Evolutionary conservation across 176 grass and related monocot species (phyloP).

Genomic region (Guadua angustifolia): DNA sequence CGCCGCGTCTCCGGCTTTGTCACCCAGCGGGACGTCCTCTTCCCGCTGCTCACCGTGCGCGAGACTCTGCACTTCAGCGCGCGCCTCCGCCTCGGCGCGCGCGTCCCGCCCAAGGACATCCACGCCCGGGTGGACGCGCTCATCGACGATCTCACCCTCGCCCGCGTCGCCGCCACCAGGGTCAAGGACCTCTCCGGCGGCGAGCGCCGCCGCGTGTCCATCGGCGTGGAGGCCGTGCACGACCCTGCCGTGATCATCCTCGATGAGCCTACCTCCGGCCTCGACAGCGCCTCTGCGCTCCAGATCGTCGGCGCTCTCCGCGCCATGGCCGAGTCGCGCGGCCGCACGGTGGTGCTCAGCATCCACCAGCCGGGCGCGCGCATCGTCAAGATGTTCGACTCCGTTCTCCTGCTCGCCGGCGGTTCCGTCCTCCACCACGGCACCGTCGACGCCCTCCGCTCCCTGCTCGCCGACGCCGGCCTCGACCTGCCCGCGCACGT

Average conservation of each 20-base stretch:
- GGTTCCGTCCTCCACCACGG: conserved; percentile 73
- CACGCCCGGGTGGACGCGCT: conserved; percentile 54
- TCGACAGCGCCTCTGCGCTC: conserved; percentile 73
- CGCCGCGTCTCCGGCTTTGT: conserved; percentile 62
- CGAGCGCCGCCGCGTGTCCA: conserved; percentile 73
- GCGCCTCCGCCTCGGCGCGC: conserved; percentile 56
- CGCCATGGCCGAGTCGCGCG: conserved; percentile 58
- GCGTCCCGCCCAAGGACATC: conserved; percentile 24
- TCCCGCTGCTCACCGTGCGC: conserved; percentile 69
- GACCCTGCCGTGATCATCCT: conserved; percentile 67
- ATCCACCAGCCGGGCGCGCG: conserved; percentile 77
- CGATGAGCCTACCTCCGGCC: conserved; percentile 81
- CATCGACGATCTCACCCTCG: conserved; percentile 56
- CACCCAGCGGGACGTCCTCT: conserved; percentile 70
- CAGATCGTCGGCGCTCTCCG: conserved; percentile 66
- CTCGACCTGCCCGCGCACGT: conserved; percentile 59
- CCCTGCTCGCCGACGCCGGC: conserved; percentile 43
- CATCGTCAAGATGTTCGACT: conserved; percentile 69
- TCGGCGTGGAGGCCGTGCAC: conserved; percentile 71
- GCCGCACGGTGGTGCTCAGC: conserved; percentile 68
- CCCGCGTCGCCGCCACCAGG: conserved; percentile 49
- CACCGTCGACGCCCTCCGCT: conserved; percentile 52
- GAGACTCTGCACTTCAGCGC: conserved; percentile 73
- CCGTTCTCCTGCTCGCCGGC: conserved; percentile 65
- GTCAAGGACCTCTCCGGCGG: conserved; percentile 72